Evolutionary conservation across 164 flowering plant species (phyloP).

Genomic region (Echeveria elegans): DNA sequence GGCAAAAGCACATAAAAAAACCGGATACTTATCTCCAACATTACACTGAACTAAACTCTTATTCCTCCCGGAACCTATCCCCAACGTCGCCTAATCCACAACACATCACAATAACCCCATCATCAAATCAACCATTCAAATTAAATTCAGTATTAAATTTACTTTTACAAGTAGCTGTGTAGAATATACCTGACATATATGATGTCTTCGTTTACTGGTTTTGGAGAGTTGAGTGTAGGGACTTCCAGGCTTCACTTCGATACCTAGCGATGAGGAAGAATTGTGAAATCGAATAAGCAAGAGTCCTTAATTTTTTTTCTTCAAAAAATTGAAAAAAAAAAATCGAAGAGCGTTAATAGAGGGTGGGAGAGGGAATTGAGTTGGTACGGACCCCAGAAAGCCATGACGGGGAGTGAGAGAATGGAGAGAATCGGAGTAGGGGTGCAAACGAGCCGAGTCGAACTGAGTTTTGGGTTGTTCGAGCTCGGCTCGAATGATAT

Average conservation of each 20-base stretch:
- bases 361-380: no score
- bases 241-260: constrained; percentile 50
- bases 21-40: constrained; percentile 49
- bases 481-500: no score
- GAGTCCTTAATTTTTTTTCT: no score
- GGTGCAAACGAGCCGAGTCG: no score
- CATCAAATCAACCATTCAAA: neutral
- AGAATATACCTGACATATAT: constrained; percentile 39
- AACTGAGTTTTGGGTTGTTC: no score
- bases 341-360: neutral
- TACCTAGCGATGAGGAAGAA: constrained; percentile 32
- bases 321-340: no score
- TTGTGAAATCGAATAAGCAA: neutral
- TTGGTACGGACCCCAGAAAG: constrained; percentile 26
- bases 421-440: neutral
- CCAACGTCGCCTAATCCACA: constrained; percentile 48
- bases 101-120: no score
- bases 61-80: constrained; percentile 20
- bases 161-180: neutral
- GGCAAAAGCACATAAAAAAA: constrained; percentile 38
- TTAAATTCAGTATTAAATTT: no score
- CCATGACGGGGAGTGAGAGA: constrained; percentile 16
- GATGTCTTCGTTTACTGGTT: constrained; percentile 24
- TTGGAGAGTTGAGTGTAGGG: constrained; percentile 30
- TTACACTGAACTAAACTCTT: constrained; percentile 49